phyloP scores from a whole-genome alignment of 345 rosid genomes.

The Leavenworthia alabamica region DNA sequence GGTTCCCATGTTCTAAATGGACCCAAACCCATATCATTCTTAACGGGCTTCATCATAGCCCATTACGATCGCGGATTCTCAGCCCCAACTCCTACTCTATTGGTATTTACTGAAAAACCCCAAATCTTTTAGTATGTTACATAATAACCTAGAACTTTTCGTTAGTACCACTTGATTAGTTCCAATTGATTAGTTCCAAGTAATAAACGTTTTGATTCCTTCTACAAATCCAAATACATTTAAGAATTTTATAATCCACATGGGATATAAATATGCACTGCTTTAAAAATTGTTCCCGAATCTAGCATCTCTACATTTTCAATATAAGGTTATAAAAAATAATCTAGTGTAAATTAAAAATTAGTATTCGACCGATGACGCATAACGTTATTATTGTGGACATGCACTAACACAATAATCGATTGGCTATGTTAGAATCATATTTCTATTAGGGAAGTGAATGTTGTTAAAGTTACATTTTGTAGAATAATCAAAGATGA shows the following conservation, averaged over 20 bases:
- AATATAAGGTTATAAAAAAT: not conserved
- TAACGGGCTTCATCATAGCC: not conserved
- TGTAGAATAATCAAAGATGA: not conserved
- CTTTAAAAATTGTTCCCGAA: not conserved
- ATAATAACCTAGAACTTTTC: not conserved
- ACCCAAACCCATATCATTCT: not conserved
- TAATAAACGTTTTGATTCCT: no score
- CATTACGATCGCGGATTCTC: not conserved
- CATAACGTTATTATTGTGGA: not conserved
- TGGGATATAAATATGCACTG: not conserved
- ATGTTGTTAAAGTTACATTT: conserved; percentile 1
- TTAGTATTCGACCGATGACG: conserved; percentile 5
- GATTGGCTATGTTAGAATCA: conserved; percentile 11
- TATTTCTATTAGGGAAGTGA: conserved; percentile 10
- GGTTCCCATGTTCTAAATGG: conserved; percentile 4
- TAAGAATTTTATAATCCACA: not conserved
- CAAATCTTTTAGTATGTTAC: not conserved
- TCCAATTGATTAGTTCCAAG: no score
- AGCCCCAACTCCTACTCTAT: not conserved
- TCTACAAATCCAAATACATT: not conserved
- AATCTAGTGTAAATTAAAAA: not conserved
- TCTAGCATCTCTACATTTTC: not conserved
- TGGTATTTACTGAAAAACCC: not conserved
- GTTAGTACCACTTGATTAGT: no score
- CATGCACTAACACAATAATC: conserved; percentile 19